These are phyloP conservation scores for Dactylellina drechsleri DNA, from an alignment of 2,329 filamentous ascomycete species.

Conservation along the genomic window DNA sequence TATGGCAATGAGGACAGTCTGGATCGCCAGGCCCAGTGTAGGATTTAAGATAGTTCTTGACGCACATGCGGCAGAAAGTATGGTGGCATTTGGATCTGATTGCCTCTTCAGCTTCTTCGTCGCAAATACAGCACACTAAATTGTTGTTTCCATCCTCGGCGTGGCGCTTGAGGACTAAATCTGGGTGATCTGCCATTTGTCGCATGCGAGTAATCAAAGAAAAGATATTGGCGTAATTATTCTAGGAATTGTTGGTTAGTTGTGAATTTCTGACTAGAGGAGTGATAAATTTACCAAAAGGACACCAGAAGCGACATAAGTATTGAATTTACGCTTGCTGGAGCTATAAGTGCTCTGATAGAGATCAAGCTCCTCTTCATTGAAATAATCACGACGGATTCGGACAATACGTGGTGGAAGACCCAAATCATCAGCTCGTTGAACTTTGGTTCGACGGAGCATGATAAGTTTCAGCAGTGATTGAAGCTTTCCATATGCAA, in stretches of 20 bases:
- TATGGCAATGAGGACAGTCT: slow-evolving; percentile 91
- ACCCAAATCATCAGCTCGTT: slow-evolving; percentile 94
- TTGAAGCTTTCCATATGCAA: slow-evolving; percentile 82
- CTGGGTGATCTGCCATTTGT: slow-evolving; percentile 95
- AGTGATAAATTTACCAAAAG: slow-evolving; percentile 68
- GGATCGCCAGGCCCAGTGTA: slow-evolving; percentile 73
- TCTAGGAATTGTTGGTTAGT: slow-evolving; percentile 60
- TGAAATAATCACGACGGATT: slow-evolving; percentile 94
- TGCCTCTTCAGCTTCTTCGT: slow-evolving; percentile 93
- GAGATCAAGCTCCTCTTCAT: slow-evolving; percentile 94
- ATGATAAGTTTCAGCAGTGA: slow-evolving; percentile 93
- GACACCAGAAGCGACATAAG: slow-evolving; percentile 92
- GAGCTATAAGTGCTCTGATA: slow-evolving; percentile 95
- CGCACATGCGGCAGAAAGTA: slow-evolving; percentile 86
- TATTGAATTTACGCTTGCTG: slow-evolving; percentile 87
- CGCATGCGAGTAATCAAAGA: slow-evolving; percentile 99
- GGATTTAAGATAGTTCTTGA: slow-evolving; percentile 80
- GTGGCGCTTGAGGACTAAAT: slow-evolving; percentile 90
- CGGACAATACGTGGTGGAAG: slow-evolving; percentile 93
- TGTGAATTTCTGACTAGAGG: background rate
- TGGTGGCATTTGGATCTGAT: slow-evolving; percentile 92
- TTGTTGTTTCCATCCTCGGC: slow-evolving; percentile 78
- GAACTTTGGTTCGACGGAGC: slow-evolving; percentile 91
- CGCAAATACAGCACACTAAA: slow-evolving; percentile 70
- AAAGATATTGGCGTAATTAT: slow-evolving; percentile 99